phyloP scores from a whole-genome alignment of 176 grass and related monocot genomes.

The Calamus simplicifolius region DNA sequence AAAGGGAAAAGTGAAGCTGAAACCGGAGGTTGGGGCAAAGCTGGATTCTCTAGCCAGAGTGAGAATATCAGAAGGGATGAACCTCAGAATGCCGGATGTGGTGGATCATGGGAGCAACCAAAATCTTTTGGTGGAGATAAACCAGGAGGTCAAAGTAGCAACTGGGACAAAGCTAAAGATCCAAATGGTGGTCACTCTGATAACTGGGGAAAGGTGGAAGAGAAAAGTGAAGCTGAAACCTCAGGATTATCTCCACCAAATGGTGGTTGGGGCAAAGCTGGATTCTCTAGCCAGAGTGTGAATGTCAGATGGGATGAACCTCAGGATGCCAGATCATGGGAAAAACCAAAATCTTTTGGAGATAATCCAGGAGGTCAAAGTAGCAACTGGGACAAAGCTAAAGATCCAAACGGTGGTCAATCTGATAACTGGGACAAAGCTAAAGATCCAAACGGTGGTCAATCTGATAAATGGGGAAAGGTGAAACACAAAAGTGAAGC shows the following conservation, averaged over 20 bases:
- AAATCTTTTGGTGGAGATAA: constrained; percentile 12
- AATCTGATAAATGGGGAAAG: not conserved
- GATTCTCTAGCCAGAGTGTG: constrained; percentile 24
- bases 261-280: constrained; percentile 27
- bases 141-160: not conserved
- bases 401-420: no score
- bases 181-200: constrained; percentile 23
- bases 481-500: not conserved
- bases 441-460: no score
- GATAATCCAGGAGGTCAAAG: not conserved
- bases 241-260: no score
- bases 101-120: constrained; percentile 21
- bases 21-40: constrained; percentile 23
- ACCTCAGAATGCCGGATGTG: not conserved
- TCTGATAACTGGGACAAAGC: no score
- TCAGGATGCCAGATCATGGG: constrained; percentile 18
- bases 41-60: constrained; percentile 25
- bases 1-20: constrained; percentile 21
- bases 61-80: not conserved
- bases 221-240: constrained; percentile 3
- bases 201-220: constrained; percentile 42
- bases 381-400: no score
- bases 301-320: not conserved
- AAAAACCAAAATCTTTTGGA: constrained; percentile 23
- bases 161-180: constrained; percentile 35